These are phyloP conservation scores for Kurtzmaniella quercitrusa DNA, from an alignment of 1,139 yeast genomes.

Conservation along the genomic window DNA sequence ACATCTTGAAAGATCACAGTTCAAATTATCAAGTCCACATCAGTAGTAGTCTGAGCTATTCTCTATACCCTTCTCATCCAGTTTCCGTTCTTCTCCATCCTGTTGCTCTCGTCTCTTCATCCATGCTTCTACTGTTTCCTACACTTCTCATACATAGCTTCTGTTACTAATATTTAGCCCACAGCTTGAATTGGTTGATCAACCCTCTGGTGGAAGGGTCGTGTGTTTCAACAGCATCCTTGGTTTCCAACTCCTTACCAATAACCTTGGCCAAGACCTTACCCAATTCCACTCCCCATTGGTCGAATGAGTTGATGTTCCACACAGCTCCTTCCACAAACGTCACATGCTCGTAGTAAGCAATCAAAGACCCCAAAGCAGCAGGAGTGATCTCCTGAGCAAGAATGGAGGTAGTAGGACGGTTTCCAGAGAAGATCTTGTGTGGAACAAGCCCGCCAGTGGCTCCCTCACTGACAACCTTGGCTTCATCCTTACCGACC, in stretches of 20 bases:
- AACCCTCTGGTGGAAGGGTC: conserved; percentile 89
- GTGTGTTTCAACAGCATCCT: conserved; percentile 55
- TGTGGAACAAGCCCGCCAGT: conserved; percentile 84
- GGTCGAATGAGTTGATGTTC: conserved; percentile 99
- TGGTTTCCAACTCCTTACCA: conserved; percentile 76
- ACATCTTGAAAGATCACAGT: no score
- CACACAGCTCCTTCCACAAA: conserved; percentile 98
- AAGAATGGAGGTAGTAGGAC: conserved; percentile 96
- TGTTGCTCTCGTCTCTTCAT: no score
- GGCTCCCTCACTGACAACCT: conserved; percentile 89
- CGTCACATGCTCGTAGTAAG: conserved; percentile 94
- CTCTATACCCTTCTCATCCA: no score
- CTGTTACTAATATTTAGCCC: conserved; percentile 43
- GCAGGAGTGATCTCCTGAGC: conserved; percentile 97
- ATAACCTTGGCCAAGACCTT: conserved; percentile 95
- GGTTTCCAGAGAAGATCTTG: conserved; percentile 94
- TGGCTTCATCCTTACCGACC: conserved; percentile 87
- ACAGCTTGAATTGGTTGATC: conserved; percentile 89
- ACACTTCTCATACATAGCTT: background rate
- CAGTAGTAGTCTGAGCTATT: no score
- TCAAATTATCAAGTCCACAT: no score
- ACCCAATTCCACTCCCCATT: conserved; percentile 99
- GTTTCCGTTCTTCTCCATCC: no score
- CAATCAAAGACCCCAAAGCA: conserved; percentile 89
- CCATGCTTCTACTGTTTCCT: no score